Evolutionary conservation across 371 early-diverging fungal genomes (phyloP), one percentile per base, ranked within the genome.

Genomic region (Apophysomyces variabilis): DNA sequence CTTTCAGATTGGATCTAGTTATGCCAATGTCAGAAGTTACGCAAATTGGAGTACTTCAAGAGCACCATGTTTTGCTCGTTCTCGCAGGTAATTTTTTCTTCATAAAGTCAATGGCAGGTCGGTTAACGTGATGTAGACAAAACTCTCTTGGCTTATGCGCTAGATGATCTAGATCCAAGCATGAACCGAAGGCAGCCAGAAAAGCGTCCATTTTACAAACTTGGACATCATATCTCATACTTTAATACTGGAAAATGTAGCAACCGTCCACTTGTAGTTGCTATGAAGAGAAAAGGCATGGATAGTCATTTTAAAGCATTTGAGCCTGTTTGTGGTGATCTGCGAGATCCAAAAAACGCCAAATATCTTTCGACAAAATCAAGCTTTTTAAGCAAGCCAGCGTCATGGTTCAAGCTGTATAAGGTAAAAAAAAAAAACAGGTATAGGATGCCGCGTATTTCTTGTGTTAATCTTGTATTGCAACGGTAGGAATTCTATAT

Each of bases 401-500:
- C 75, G 46, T 57, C 68, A 1, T 83, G 83, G 83, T 83, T 83
- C 64, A 78, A 78, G 61, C 65, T 69, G 18, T 75, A 77, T 44
- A 66, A 71, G 68, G 71, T 69, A 62, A 38, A 18, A 5, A 9
- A 5, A 9, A 21, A 35, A 1, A 9, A 6, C n/a, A 7, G 11
- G 1, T 32, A 8, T n/a, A 21, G 38, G 9, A 38, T 58, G n/a
- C 35, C n/a, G n/a, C 9, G 43, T 14, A 36, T 18, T 14, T 1
- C 9, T n/a, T 50, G 6, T 41, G 18, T 39, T 21, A 35, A 14
- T 46, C 18, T 14, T 57, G 47, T 38, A 3, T 26, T 26, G 32
- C 32, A 26, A 26, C 32, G 32, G 38, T 68, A 87, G 85, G 92
- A 94, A 66, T 91, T 92, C 65, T 95, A 95, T 70, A 86, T 95